Evolutionary conservation across 345 rosid genomes (phyloP).

Genomic region (Pugionium dolabratum): DNA sequence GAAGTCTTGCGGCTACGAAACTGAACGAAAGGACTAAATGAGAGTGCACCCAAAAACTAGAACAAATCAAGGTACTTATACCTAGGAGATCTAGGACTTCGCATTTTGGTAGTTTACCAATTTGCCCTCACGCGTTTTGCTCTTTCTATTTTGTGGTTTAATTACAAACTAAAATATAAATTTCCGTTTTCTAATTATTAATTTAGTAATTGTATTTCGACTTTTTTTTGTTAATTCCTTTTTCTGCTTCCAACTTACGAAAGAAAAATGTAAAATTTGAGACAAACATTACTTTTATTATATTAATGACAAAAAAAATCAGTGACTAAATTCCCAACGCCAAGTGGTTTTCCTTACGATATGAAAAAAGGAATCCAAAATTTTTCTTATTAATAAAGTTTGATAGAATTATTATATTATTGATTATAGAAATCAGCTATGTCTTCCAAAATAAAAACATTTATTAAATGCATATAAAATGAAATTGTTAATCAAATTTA

Average conservation of each 20-base stretch:
- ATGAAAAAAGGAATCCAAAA: too few species aligned
- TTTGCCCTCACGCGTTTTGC: constrained; percentile 27
- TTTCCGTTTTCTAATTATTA: not conserved
- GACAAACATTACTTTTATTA: too few species aligned
- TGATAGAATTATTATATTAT: not conserved
- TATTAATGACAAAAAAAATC: too few species aligned
- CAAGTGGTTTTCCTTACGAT: too few species aligned
- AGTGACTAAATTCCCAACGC: too few species aligned
- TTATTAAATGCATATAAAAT: not conserved
- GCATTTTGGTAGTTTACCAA: not conserved
- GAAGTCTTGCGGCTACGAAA: constrained; percentile 30
- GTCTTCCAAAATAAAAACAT: not conserved
- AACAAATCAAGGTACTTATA: constrained; percentile 16
- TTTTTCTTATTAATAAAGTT: not conserved
- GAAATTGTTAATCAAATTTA: constrained; percentile 13
- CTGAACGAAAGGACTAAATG: not conserved
- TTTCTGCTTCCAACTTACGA: too few species aligned
- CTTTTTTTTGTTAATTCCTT: not conserved
- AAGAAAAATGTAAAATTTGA: not conserved
- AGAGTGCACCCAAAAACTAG: not conserved
- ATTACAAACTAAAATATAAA: not conserved
- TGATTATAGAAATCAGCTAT: not conserved
- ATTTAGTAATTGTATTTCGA: not conserved
- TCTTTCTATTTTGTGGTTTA: not conserved
- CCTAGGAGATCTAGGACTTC: constrained; percentile 31